These are phyloP conservation scores for Elsinoe fawcettii DNA, from an alignment of 2,329 filamentous ascomycete species.

Conservation along the genomic window DNA sequence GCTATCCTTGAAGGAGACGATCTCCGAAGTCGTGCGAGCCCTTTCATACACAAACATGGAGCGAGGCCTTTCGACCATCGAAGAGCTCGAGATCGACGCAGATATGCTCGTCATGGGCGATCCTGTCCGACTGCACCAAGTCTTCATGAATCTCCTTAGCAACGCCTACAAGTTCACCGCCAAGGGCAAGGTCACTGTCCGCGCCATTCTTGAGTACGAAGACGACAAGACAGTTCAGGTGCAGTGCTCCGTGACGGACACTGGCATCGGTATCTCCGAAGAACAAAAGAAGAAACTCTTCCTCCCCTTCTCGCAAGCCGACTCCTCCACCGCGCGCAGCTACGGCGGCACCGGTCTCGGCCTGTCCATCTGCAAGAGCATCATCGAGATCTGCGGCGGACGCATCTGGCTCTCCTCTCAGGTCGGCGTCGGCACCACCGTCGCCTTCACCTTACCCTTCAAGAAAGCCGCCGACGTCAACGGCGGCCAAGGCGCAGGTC, in stretches of 20 bases:
- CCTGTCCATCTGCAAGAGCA: slow-evolving; percentile 86
- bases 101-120: slow-evolving; percentile 47
- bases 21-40: slow-evolving; percentile 56
- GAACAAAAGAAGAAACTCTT: slow-evolving; percentile 80
- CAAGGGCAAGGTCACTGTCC: slow-evolving; percentile 75
- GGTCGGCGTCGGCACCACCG: slow-evolving; percentile 60
- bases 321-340: slow-evolving; percentile 80
- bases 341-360: slow-evolving; percentile 89
- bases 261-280: slow-evolving; percentile 80
- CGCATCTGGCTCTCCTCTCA: slow-evolving; percentile 73
- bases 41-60: slow-evolving; percentile 57
- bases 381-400: slow-evolving; percentile 88
- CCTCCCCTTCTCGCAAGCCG: slow-evolving; percentile 86
- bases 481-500: slow-evolving; percentile 18
- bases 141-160: slow-evolving; percentile 70
- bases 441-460: slow-evolving; percentile 78
- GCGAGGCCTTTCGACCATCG: slow-evolving; percentile 51
- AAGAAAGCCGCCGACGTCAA: slow-evolving; percentile 49
- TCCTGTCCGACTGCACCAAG: slow-evolving; percentile 44
- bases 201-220: slow-evolving; percentile 64
- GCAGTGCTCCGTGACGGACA: slow-evolving; percentile 81
- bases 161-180: slow-evolving; percentile 95
- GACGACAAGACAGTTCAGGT: slow-evolving; percentile 62
- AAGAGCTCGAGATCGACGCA: slow-evolving; percentile 47
- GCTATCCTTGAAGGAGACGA: slow-evolving; percentile 48